These are phyloP conservation scores for Lepiota brunneoincarnata DNA, from an alignment of 768 basidiomycete species.

Conservation along the genomic window DNA sequence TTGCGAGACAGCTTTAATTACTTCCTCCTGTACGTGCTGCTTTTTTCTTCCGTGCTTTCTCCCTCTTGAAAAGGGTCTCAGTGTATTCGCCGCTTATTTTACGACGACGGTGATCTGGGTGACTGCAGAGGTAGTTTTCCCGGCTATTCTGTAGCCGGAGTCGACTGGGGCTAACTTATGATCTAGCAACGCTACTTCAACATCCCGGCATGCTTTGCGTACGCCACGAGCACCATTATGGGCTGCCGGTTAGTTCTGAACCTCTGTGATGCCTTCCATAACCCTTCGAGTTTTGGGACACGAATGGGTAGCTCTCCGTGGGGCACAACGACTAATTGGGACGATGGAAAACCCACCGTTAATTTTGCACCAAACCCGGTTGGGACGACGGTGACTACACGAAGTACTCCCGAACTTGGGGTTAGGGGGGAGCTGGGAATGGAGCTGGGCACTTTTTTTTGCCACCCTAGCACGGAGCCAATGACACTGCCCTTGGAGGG, in stretches of 20 bases:
- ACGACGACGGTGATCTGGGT: constrained; percentile 25
- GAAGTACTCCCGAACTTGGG: too few species aligned
- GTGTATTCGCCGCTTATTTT: constrained; percentile 23
- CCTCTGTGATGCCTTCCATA: constrained; percentile 24
- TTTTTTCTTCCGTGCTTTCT: neutral
- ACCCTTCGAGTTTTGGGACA: neutral
- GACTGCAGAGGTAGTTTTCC: constrained; percentile 4
- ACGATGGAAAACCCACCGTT: neutral
- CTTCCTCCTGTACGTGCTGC: constrained; percentile 22
- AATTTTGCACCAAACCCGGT: too few species aligned
- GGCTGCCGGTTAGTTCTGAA: constrained; percentile 29
- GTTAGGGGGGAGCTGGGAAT: too few species aligned
- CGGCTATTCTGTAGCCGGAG: neutral
- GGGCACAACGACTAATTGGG: neutral
- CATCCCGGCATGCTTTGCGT: constrained; percentile 22
- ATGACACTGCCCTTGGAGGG: too few species aligned
- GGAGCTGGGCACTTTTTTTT: too few species aligned
- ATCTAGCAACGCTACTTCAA: constrained; percentile 20
- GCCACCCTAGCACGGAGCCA: too few species aligned
- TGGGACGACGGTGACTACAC: too few species aligned
- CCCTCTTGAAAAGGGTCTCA: neutral
- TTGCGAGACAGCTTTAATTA: constrained; percentile 26
- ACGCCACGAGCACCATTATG: constrained; percentile 22
- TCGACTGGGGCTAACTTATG: neutral
- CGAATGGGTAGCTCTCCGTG: neutral